These are phyloP conservation scores for Penicillium mononematosum DNA, from an alignment of 495 filamentous ascomycete genomes.

Conservation along the genomic window DNA sequence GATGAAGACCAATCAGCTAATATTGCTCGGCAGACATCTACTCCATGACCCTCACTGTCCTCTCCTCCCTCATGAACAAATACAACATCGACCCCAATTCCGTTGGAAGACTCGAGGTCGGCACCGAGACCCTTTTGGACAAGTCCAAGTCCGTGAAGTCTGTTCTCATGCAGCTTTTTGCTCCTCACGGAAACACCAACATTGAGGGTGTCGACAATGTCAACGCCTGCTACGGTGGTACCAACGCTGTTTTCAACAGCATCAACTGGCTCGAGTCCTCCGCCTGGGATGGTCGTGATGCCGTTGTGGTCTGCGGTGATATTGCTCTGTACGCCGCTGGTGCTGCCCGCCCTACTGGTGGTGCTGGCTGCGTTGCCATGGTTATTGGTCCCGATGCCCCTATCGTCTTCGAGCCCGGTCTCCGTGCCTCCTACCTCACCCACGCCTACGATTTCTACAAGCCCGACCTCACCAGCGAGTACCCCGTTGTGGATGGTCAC, in stretches of 20 bases:
- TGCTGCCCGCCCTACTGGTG: slow-evolving; percentile 89
- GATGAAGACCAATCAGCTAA: background rate
- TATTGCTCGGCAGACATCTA: slow-evolving; percentile 79
- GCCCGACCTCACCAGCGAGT: slow-evolving; percentile 96
- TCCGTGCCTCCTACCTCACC: slow-evolving; percentile 87
- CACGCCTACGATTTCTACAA: slow-evolving; percentile 99
- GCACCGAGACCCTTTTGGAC: slow-evolving; percentile 96
- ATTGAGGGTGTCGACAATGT: slow-evolving; percentile 95
- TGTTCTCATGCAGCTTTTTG: slow-evolving; percentile 97
- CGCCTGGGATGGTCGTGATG: slow-evolving; percentile 93
- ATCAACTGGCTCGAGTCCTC: slow-evolving; percentile 99
- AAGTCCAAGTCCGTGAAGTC: slow-evolving; percentile 99
- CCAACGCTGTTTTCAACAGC: slow-evolving; percentile 95
- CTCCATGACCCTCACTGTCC: slow-evolving; percentile 86
- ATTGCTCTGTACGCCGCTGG: slow-evolving; percentile 99
- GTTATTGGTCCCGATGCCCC: slow-evolving; percentile 92
- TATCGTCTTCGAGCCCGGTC: slow-evolving; percentile 85
- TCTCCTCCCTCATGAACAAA: slow-evolving; percentile 85
- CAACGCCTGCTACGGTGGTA: slow-evolving; percentile 98
- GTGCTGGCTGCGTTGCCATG: slow-evolving; percentile 92
- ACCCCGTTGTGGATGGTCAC: slow-evolving; percentile 94
- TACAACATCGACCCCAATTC: slow-evolving; percentile 89
- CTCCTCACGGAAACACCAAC: slow-evolving; percentile 80
- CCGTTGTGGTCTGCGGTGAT: slow-evolving; percentile 90
- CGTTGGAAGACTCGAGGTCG: slow-evolving; percentile 93